Percentiles rank a stretch among this genome's conserved stretches.
Conservation (phyloP, 1,284 basidiomycete genomes). For the Moesziomyces sp. region DNA sequence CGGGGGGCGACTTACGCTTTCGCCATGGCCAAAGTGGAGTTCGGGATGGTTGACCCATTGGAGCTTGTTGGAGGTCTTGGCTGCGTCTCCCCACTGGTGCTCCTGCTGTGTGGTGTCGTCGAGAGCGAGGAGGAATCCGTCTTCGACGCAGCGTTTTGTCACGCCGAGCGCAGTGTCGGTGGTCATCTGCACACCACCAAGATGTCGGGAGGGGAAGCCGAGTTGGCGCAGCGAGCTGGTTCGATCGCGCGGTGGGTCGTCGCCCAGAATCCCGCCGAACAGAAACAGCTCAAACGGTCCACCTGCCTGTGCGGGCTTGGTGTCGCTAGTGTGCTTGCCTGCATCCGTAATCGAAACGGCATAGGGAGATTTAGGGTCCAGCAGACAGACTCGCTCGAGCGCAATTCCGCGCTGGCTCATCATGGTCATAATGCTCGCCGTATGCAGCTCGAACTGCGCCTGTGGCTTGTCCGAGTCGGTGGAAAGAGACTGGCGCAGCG, state of each 20-base stretch:
- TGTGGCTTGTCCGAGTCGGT: slow-evolving; percentile 17
- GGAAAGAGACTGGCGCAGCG: slow-evolving; percentile 70
- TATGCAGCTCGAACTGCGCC: slow-evolving; percentile 73
- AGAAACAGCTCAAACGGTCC: slow-evolving; percentile 59
- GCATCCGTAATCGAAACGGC: slow-evolving; percentile 56
- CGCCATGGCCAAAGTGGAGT: slow-evolving; percentile 59
- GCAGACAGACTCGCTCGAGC: slow-evolving; percentile 68
- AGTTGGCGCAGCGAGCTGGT: slow-evolving; percentile 86
- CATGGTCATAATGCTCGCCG: slow-evolving; percentile 76
- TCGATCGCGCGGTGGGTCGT: slow-evolving; percentile 85
- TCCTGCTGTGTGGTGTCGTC: slow-evolving; percentile 35
- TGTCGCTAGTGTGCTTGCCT: slow-evolving; percentile 32
- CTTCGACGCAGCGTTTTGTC: slow-evolving; percentile 85
- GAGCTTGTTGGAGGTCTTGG: slow-evolving; percentile 15
- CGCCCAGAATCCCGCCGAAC: slow-evolving; percentile 73
- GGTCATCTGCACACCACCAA: slow-evolving; percentile 86
- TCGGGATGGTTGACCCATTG: slow-evolving; percentile 63
- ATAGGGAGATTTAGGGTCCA: slow-evolving; percentile 60
- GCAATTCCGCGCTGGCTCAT: slow-evolving; percentile 73
- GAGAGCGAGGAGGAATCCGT: slow-evolving; percentile 66
- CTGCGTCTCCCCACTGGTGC: slow-evolving; percentile 15
- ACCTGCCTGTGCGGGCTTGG: slow-evolving; percentile 24
- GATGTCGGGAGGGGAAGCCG: slow-evolving; percentile 77
- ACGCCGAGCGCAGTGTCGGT: slow-evolving; percentile 96
- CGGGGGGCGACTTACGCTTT: too few species aligned